Evolutionary conservation across 2,329 filamentous ascomycete species (phyloP), one percentile per base, ranked within the genome.

Genomic region (Rachicladosporium sp.): DNA sequence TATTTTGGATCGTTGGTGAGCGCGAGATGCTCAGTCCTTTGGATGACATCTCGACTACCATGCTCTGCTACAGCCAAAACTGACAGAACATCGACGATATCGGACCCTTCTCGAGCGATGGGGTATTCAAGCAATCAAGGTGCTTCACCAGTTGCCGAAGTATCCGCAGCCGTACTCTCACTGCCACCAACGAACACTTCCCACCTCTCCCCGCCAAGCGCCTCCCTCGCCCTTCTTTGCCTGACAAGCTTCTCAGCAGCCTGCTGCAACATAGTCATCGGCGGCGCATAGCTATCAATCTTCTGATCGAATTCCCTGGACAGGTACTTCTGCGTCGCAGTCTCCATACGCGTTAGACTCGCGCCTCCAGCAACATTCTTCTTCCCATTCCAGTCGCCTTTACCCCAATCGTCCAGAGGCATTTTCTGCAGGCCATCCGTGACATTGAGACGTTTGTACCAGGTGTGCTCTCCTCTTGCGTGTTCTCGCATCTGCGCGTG

Each of bases 371-470:
- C 38, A 3, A 47, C 42, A 19, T 43, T 37, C 36, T 52, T 51
- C 7, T 50, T 53, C 13, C 62, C 58, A 3, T 49, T 53, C 61
- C 62, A 69, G 1, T 45, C 23, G 0, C 66, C 66, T 23, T 55
- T 60, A 15, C 60, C 56, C 67, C 67, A 70, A 31, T 65, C 61
- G 43, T 70, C 67, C 15, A 70, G 52, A 3, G 60, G 54, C 54
- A 70, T 62, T 29, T 60, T 56, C 42, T 69, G 57, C 21, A 70
- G 54, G 0, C 67, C 67, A 21, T 58, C 52, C 13, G 61, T 57
- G 15, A 69, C 66, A 39, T 70, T 69, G 3, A 70, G 47, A 1
- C 67, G 59, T 48, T 70, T 70, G 48, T 69, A 70, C 67, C 66
- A 70, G 1, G 63, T 63, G 42, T 69, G 56, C 46, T 70, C 65